Evolutionary conservation across 768 basidiomycete genomes (phyloP), one percentile per base, ranked within the genome.

Genomic region (Tephrocybe sp.): DNA sequence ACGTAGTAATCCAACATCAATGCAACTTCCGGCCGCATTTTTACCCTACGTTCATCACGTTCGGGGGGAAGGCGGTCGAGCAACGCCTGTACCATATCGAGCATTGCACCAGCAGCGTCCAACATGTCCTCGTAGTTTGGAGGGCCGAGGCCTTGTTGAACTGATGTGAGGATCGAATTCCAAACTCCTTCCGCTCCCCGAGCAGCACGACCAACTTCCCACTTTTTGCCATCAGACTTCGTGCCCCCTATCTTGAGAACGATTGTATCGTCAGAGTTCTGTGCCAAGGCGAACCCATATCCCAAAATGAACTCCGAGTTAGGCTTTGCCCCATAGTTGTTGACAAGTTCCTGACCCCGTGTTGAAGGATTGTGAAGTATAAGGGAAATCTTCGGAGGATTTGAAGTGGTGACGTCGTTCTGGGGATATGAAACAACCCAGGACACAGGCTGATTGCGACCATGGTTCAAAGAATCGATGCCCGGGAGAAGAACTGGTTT

Each of bases 291-390:
- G 68, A 98, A 98, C 1, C 96, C 95, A 62, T 97, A 98, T 5
- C 90, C 92, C 4, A 98, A 77, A 40, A 98, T 82, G 39, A 98
- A 78, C 66, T 95, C 91, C 22, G 90, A 78, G 65, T 96, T 95
- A 0, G 92, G 83, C 64, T 97, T 97, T 0, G 85, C 80, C 0
- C 94, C 95, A 65, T 97, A 97, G 64, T 96, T 96, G 70, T 94
- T 96, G 71, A 86, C 83, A 16, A 95, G 70, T 64, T 93, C 87
- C 20, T 73, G 61, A 13, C 75, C 78, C 1, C 67, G 54, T 1
- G 55, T 54, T 3, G 73, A 69, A 0, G 71, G 43, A 1, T 60
- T 65, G 58, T 86, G 85, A 6, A 78, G 67, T 2, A 89, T 71
- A 45, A 96, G 76, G 1, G 87, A 82, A 49, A 95, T 78, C 13